A percentile compares a stretch with the other conserved stretches of the same genome.
Conservation (phyloP, 768 basidiomycete genomes). For the Leccinum broughii region DNA sequence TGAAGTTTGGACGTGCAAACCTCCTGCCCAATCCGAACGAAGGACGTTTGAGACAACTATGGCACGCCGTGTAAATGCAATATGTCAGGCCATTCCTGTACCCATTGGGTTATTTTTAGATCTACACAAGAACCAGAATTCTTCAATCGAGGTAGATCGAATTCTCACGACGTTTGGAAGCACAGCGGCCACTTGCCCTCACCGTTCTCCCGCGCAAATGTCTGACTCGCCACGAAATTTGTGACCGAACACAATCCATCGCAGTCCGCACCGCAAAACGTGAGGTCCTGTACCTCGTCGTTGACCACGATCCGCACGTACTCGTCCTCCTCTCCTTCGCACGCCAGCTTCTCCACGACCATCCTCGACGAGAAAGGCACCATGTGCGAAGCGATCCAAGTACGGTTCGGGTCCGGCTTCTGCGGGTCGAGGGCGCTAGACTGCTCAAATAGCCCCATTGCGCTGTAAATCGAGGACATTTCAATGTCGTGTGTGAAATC, state of each 20-base stretch:
- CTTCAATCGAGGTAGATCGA: no score
- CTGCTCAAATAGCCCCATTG: constrained; percentile 52
- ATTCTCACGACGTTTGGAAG: neutral
- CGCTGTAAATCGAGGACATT: constrained; percentile 70
- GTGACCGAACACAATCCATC: neutral
- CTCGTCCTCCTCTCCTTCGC: constrained; percentile 34
- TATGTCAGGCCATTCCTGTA: neutral
- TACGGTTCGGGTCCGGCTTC: constrained; percentile 23
- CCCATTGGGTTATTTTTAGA: neutral
- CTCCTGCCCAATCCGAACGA: neutral
- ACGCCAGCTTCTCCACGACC: constrained; percentile 62
- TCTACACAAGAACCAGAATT: neutral
- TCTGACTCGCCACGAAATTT: neutral
- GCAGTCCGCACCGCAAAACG: neutral
- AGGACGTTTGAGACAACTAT: neutral
- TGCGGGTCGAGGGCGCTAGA: constrained; percentile 26
- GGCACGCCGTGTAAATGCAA: neutral
- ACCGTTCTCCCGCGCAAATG: neutral
- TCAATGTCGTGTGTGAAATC: constrained; percentile 88
- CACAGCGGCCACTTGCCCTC: neutral
- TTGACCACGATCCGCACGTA: constrained; percentile 41
- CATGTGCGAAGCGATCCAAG: constrained; percentile 56
- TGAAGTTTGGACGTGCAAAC: neutral
- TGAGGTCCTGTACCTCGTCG: neutral
- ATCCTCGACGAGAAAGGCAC: constrained; percentile 74